These are phyloP conservation scores for Pseudopithomyces maydicus DNA, from an alignment of 2,329 filamentous ascomycete species.

Conservation along the genomic window DNA sequence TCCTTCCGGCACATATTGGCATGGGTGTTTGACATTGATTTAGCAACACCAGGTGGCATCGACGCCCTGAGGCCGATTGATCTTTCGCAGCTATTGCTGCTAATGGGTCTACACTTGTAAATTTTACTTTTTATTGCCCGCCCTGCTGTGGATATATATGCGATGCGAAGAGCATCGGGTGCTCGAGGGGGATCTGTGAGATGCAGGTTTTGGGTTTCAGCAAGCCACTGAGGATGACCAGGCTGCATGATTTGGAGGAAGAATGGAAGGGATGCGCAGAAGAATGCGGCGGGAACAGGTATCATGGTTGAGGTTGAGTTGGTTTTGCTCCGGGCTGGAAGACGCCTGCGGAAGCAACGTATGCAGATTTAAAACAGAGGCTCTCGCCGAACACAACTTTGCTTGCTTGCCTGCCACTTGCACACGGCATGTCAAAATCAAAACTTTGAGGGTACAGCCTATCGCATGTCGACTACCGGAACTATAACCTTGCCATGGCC, in stretches of 20 bases:
- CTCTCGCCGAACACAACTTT: too few species aligned
- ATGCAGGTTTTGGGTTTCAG: slow-evolving; percentile 3
- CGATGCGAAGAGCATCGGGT: slow-evolving; percentile 1
- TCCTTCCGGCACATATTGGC: slow-evolving; percentile 22
- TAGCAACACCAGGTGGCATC: neutral
- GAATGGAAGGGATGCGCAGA: too few species aligned
- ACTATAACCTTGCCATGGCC: neutral
- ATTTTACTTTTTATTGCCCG: slow-evolving; percentile 28
- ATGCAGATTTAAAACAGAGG: neutral
- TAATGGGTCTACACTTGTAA: slow-evolving; percentile 21
- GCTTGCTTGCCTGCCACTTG: too few species aligned
- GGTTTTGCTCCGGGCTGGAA: neutral
- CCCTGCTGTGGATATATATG: slow-evolving; percentile 36
- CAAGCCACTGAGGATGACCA: neutral
- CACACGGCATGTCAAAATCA: too few species aligned
- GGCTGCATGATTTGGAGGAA: neutral
- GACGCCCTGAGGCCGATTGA: slow-evolving; percentile 7
- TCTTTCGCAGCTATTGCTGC: slow-evolving; percentile 14
- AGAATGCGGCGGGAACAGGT: neutral
- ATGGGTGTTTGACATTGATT: slow-evolving; percentile 23
- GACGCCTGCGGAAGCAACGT: neutral
- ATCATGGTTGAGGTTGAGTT: neutral
- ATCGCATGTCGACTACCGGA: too few species aligned
- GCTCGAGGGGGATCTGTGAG: slow-evolving; percentile 3
- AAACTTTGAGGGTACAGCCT: neutral